These are phyloP conservation scores for Andrographis paniculata DNA, from an alignment of 305 asterid species.

Conservation along the genomic window DNA sequence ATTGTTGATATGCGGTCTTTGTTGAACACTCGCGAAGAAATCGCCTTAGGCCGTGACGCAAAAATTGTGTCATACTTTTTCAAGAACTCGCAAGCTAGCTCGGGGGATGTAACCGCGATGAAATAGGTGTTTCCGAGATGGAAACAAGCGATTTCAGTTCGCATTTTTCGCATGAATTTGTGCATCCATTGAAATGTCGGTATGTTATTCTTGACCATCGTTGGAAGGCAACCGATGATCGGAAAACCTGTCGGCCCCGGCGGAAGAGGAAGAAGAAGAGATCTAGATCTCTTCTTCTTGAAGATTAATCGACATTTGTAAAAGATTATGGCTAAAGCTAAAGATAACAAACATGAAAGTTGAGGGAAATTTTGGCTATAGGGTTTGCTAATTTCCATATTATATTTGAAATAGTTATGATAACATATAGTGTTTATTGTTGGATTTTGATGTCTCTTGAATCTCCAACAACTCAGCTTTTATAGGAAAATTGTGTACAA, in stretches of 20 bases:
- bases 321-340: too few species aligned
- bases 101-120: conserved; percentile 12
- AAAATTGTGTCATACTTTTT: conserved; percentile 10
- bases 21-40: background rate
- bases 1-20: conserved; percentile 1
- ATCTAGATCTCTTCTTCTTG: too few species aligned
- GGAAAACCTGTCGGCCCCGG: conserved; percentile 12
- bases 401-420: too few species aligned
- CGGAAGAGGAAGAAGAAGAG: conserved; percentile 1
- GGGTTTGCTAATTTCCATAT: too few species aligned
- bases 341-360: too few species aligned
- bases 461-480: too few species aligned
- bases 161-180: conserved; percentile 3
- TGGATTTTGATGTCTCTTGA: too few species aligned
- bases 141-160: conserved; percentile 6
- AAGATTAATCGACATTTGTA: too few species aligned
- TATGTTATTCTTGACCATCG: conserved; percentile 1
- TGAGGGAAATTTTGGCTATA: too few species aligned
- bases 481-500: too few species aligned
- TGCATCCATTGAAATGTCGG: conserved; percentile 13
- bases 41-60: conserved; percentile 4
- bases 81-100: conserved; percentile 18
- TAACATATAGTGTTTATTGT: too few species aligned
- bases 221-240: conserved; percentile 2
- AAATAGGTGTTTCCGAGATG: conserved; percentile 5